These are phyloP conservation scores for Blepharisma stoltei DNA, from an alignment of 73 alveolate species.

Conservation along the genomic window DNA sequence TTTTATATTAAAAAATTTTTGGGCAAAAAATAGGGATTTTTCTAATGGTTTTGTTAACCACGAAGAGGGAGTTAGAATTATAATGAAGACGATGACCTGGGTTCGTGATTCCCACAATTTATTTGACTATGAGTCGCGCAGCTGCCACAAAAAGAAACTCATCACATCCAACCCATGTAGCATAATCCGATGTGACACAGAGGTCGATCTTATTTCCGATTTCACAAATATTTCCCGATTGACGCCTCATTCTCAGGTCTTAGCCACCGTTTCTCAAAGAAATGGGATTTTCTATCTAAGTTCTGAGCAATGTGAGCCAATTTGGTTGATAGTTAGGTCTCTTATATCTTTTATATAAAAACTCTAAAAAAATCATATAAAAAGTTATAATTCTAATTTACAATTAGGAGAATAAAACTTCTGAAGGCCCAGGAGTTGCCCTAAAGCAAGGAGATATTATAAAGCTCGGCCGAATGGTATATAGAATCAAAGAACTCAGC, in stretches of 20 bases:
- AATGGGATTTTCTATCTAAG: background rate
- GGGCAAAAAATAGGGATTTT: too few relatives aligned
- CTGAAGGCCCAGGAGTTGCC: background rate
- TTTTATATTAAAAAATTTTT: too few relatives aligned
- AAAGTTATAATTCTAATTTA: too few relatives aligned
- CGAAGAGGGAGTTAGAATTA: too few relatives aligned
- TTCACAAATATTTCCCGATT: background rate
- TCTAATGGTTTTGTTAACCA: too few relatives aligned
- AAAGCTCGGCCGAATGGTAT: constrained; percentile 14
- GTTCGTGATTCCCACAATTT: constrained; percentile 56
- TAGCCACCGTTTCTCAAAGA: background rate
- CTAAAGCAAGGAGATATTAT: constrained; percentile 20
- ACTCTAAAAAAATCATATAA: too few relatives aligned
- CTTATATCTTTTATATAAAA: too few relatives aligned
- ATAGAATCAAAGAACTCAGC: background rate
- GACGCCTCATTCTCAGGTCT: background rate
- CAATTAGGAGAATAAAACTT: too few relatives aligned
- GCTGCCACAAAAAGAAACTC: background rate
- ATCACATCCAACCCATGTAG: background rate
- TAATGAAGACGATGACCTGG: constrained; percentile 52
- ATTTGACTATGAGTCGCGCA: constrained; percentile 54
- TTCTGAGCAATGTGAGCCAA: background rate
- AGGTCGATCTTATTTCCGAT: background rate
- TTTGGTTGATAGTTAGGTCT: background rate
- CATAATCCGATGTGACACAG: background rate